Conservation (phyloP, 495 filamentous ascomycete genomes). For the Podospora fimiseda region DNA sequence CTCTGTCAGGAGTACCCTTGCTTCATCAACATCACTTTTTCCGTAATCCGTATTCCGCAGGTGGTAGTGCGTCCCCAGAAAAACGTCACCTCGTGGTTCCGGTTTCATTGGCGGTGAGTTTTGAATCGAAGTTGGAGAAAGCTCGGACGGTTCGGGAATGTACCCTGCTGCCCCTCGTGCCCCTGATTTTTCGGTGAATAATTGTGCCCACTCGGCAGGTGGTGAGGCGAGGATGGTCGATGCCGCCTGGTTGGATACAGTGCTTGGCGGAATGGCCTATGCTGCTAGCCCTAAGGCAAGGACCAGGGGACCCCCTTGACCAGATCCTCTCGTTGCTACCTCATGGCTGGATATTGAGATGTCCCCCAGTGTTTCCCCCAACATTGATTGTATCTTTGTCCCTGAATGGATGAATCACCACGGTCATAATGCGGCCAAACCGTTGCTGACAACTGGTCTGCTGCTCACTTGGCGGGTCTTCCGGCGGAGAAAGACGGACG, state of each 20-base stretch:
- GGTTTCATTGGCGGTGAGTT: constrained; percentile 21
- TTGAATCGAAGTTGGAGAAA: constrained; percentile 6
- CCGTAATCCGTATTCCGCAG: no score
- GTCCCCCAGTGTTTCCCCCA: no score
- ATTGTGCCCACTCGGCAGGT: constrained; percentile 8
- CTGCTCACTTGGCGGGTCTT: neutral
- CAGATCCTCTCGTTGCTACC: neutral
- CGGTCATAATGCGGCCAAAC: neutral
- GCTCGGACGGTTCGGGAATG: constrained; percentile 19
- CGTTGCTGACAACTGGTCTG: neutral
- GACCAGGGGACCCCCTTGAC: neutral
- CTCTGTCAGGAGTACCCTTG: neutral
- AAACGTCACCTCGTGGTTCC: constrained; percentile 8
- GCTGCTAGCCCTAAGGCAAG: neutral
- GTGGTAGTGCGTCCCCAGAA: no score
- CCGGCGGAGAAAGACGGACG: no score
- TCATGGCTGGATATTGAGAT: neutral
- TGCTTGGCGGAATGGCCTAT: neutral
- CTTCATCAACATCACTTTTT: no score
- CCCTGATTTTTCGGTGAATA: constrained; percentile 13
- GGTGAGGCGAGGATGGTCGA: constrained; percentile 7
- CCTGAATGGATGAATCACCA: neutral
- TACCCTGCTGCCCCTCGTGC: constrained; percentile 9
- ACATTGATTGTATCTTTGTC: neutral
- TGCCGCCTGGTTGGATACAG: constrained; percentile 8